These are phyloP conservation scores for Rhodotorula babjevae DNA, from an alignment of 768 basidiomycete genomes.

Conservation along the genomic window DNA sequence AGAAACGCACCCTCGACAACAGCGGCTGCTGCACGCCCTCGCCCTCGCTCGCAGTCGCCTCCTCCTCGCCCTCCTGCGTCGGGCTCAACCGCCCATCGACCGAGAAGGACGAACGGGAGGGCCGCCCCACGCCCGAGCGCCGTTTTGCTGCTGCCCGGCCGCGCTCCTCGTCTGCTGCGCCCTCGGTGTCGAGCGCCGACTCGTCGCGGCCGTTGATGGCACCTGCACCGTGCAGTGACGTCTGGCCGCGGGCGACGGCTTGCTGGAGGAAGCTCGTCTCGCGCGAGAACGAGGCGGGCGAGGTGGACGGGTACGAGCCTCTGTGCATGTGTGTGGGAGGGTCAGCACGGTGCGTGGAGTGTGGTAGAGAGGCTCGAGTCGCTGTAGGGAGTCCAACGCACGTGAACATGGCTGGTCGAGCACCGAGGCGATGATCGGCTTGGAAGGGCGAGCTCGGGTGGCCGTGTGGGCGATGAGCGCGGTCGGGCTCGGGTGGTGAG, in stretches of 20 bases:
- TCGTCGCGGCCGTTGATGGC: background rate
- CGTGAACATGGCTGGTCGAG: background rate
- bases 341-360: background rate
- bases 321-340: background rate
- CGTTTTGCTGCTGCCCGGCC: background rate
- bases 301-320: slow-evolving; percentile 16
- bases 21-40: background rate
- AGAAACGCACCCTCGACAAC: background rate
- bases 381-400: background rate
- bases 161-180: background rate
- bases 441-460: background rate
- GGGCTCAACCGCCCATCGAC: slow-evolving; percentile 23
- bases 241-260: background rate
- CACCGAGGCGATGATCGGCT: too few species aligned
- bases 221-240: background rate
- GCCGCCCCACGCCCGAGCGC: background rate
- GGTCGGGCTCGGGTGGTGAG: too few species aligned
- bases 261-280: slow-evolving; percentile 35
- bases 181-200: background rate
- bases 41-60: background rate
- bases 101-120: slow-evolving; percentile 15
- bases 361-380: background rate
- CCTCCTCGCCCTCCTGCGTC: slow-evolving; percentile 10
- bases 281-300: slow-evolving; percentile 19
- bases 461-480: too few species aligned